Evolutionary conservation across 257 asterid genomes (phyloP), one percentile per base, ranked within the genome.

Genomic region (Plectranthus barbatus): DNA sequence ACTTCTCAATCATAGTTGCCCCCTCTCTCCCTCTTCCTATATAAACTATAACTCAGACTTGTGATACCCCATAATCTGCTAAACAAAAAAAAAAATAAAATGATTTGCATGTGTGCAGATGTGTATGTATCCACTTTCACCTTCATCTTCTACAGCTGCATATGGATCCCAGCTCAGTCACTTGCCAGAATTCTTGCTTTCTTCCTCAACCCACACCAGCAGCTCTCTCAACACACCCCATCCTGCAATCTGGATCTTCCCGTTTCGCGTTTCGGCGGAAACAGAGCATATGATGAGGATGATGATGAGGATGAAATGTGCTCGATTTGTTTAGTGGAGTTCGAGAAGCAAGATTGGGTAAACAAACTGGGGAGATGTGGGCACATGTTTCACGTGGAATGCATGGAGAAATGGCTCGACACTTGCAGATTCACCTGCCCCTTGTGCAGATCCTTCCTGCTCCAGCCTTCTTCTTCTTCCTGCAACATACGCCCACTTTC

Each of bases 351-450:
- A 49, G 86, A 80, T 67, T 37, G 62, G 51, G 90, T 84, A 69
- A 73, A 71, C 81, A 69, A 67, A 48, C 57, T 87, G 49, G 69
- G 71, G 6, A 80, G 78, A 54, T 87, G 95, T 20, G 73, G 70
- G 24, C 93, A 87, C 34, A 26, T 78, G 44, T 87, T 84, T 60
- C 95, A 87, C 80, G 46, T 48, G 58, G 81, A 79, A 3, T 87
- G 93, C 70, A 79, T 87, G 53, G 76, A 77, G 63, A 77, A 66
- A 74, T 84, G 95, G 95, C 37, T 80, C 0, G 76, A 77, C 0
- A 74, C 77, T 14, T 74, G 74, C 45, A 83, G 72, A 45, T 84
- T 82, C 71, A 87, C 88, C 29, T 87, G 95, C 70, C 95, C 95
- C 14, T 66, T 87, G 42, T 87, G 95, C 71, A 70, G 90, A 72